Evolutionary conservation across 306 rosid genomes (phyloP), one percentile per base, ranked within the genome.

Genomic region (Begonia peltatifolia): DNA sequence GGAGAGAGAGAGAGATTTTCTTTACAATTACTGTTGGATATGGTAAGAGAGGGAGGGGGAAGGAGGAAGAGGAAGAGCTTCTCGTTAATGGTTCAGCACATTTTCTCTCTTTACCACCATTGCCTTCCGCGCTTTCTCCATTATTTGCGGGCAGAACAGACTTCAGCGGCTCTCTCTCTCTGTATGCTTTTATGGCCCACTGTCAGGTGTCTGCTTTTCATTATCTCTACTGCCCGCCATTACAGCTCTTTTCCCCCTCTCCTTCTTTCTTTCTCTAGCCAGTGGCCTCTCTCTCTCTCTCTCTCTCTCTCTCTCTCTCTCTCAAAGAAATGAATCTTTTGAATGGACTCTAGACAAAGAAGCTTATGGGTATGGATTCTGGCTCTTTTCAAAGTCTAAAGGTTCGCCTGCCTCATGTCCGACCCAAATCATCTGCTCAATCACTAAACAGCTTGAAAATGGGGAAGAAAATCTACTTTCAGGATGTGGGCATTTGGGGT

Each of bases 161-260:
- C 5, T 3, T 10, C n/a, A 10, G 47, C 1, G 47, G 4, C 1
- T 43, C 11, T 5, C 47, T 9, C 1, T 2, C 12, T 6, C n/a
- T 14, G 55, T 59, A 44, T 62, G 76, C 76, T 76, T 84, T 74
- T 78, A 83, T 83, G 94, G 88, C 75, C 82, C 81, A 76, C 35
- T 72, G 78, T 74, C 79, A 70, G 76, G 64, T 71, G 78, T 58
- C 72, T 65, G 57, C 80, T 71, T 77, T 79, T 71, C 69, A 56
- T 63, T 61, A 12, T 68, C 60, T 59, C 55, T 38, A 47, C 69
- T 22, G 50, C 22, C 10, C 42, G 64, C 55, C 55, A 61, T 46
- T 20, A 62, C 58, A 66, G 48, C 54, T 60, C 46, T 59, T 61
- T 54, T 55, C 53, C 69, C 46, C 63, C 71, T 58, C n/a, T n/a